phyloP scores from a whole-genome alignment of 805 yeast species.

The Blastobotrys americana region DNA sequence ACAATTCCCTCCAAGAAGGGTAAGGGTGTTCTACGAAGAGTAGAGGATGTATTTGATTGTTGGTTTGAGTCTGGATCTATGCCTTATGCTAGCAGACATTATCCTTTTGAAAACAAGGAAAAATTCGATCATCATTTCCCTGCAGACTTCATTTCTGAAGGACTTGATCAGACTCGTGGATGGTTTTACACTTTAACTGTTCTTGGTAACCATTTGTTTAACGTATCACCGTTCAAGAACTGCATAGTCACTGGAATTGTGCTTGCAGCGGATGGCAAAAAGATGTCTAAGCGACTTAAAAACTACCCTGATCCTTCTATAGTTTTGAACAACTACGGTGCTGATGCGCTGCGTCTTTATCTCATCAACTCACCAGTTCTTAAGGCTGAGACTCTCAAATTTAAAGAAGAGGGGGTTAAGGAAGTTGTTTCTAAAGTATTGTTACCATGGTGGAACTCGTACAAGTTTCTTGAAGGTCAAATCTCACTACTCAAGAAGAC shows the following conservation, averaged over 20 bases:
- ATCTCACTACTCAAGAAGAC: constrained; percentile 77
- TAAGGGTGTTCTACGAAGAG: constrained; percentile 78
- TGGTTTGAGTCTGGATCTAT: constrained; percentile 99
- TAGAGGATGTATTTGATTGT: constrained; percentile 98
- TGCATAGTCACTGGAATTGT: constrained; percentile 96
- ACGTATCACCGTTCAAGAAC: constrained; percentile 87
- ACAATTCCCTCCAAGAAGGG: constrained; percentile 91
- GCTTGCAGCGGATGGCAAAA: constrained; percentile 95
- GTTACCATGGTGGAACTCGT: constrained; percentile 98
- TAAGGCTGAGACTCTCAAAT: constrained; percentile 92
- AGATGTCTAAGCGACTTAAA: constrained; percentile 97
- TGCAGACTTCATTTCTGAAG: constrained; percentile 96
- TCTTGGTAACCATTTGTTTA: constrained; percentile 89
- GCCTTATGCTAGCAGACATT: constrained; percentile 97
- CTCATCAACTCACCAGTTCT: constrained; percentile 95
- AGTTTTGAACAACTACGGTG: constrained; percentile 84
- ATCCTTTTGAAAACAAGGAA: constrained; percentile 85
- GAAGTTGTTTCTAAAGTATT: constrained; percentile 94
- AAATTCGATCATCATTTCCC: constrained; percentile 73
- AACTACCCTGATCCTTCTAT: constrained; percentile 93
- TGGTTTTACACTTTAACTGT: constrained; percentile 98
- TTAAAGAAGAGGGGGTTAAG: constrained; percentile 98
- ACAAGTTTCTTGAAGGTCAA: constrained; percentile 92
- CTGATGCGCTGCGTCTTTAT: constrained; percentile 94
- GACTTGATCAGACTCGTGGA: constrained; percentile 99